A percentile compares a stretch with the other conserved stretches of the same genome.
Conservation (phyloP, 768 basidiomycete species). For the Clathrus columnatus region DNA sequence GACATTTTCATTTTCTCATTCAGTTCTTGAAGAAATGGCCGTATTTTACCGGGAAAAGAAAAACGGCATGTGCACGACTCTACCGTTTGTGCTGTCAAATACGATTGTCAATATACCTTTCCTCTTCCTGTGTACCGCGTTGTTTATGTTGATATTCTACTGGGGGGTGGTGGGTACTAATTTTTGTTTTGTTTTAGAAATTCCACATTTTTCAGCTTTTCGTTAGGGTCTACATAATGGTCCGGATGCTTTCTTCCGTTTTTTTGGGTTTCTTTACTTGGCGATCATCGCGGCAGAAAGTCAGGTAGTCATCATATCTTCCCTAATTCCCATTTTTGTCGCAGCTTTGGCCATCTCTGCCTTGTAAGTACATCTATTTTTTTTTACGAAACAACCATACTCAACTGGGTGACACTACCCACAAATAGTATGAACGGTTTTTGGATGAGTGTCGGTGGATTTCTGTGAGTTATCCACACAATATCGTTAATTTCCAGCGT, state of each 20-base stretch:
- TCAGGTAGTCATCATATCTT: constrained; percentile 40
- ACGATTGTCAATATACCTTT: constrained; percentile 46
- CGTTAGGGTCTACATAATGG: constrained; percentile 38
- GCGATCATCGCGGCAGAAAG: constrained; percentile 45
- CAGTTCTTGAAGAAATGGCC: constrained; percentile 42
- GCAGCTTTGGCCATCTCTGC: constrained; percentile 44
- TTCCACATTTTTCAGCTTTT: constrained; percentile 15
- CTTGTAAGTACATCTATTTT: constrained; percentile 38
- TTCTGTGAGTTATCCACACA: constrained; percentile 27
- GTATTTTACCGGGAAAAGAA: constrained; percentile 48
- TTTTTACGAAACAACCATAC: not conserved
- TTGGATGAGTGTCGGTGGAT: constrained; percentile 38
- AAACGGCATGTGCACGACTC: constrained; percentile 49
- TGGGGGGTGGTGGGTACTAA: not conserved
- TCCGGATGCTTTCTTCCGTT: constrained; percentile 42
- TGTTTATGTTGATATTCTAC: constrained; percentile 38
- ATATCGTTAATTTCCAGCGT: no score
- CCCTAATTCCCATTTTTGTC: constrained; percentile 50
- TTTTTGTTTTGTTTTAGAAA: not conserved
- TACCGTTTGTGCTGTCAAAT: constrained; percentile 46
- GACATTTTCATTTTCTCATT: no score
- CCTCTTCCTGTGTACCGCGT: constrained; percentile 38
- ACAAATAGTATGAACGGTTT: constrained; percentile 25
- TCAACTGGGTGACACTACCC: no score
- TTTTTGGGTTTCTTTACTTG: constrained; percentile 44